Conservation (phyloP, 1,139 yeast species). For the Lodderomyces margitis region DNA sequence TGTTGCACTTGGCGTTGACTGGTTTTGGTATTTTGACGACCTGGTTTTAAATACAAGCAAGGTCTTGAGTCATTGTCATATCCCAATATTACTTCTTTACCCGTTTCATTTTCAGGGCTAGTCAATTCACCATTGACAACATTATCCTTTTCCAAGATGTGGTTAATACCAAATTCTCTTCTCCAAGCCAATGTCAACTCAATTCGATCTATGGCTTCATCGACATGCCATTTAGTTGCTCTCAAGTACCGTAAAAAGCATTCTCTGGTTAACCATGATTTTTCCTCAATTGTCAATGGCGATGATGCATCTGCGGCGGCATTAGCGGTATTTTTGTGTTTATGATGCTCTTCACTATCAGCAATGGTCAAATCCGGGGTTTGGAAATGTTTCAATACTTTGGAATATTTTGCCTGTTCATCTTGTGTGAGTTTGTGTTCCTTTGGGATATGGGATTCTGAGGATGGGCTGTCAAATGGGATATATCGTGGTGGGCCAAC, state of each 20-base stretch:
- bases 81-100: slow-evolving; percentile 48
- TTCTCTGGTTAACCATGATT: slow-evolving; percentile 48
- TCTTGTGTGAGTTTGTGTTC: slow-evolving; percentile 48
- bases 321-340: slow-evolving; percentile 16
- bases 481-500: slow-evolving; percentile 14
- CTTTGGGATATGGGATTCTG: slow-evolving; percentile 49
- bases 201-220: slow-evolving; percentile 41
- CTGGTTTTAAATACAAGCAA: slow-evolving; percentile 48
- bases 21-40: slow-evolving; percentile 48
- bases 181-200: slow-evolving; percentile 48
- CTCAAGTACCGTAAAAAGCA: slow-evolving; percentile 47
- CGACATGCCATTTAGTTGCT: slow-evolving; percentile 46
- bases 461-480: slow-evolving; percentile 57
- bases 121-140: slow-evolving; percentile 32
- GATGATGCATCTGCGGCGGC: slow-evolving; percentile 17
- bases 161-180: slow-evolving; percentile 43
- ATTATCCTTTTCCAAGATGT: slow-evolving; percentile 32
- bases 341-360: slow-evolving; percentile 39
- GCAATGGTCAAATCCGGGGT: slow-evolving; percentile 41
- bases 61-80: slow-evolving; percentile 48
- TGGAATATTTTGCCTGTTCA: slow-evolving; percentile 56
- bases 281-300: slow-evolving; percentile 30
- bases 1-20: slow-evolving; percentile 47
- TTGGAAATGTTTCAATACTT: slow-evolving; percentile 59
- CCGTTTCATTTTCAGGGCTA: slow-evolving; percentile 43